These are phyloP conservation scores for Arthrobotrys megalospora DNA, from an alignment of 2,329 filamentous ascomycete species.

Conservation along the genomic window DNA sequence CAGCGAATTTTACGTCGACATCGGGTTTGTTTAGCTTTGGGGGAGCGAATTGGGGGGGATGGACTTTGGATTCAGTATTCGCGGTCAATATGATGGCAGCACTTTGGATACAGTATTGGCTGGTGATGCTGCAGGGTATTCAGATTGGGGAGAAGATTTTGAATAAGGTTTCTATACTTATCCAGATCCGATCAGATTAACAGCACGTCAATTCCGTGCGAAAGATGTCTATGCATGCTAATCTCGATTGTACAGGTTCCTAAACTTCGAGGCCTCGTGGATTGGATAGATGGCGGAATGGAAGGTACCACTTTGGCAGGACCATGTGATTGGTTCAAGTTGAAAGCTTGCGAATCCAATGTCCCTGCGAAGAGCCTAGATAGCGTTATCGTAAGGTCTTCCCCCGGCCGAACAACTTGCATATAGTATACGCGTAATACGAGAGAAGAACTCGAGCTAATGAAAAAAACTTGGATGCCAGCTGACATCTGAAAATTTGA, in stretches of 20 bases:
- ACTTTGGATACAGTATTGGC: slow-evolving; percentile 21
- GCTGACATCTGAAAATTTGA: not conserved
- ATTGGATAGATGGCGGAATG: not conserved
- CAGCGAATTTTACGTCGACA: not conserved
- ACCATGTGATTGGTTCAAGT: slow-evolving; percentile 12
- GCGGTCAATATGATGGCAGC: not conserved
- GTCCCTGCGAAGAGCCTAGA: not conserved
- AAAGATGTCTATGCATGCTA: not conserved
- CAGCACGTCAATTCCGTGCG: not conserved
- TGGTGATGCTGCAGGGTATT: not conserved
- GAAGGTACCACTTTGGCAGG: not conserved
- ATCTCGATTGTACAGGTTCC: not conserved
- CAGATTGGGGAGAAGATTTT: not conserved
- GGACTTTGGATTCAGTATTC: slow-evolving; percentile 16
- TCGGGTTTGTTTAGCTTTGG: not conserved
- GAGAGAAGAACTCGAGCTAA: not conserved
- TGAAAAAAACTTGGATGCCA: not conserved
- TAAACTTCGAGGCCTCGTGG: not conserved
- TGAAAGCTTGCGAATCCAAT: slow-evolving; percentile 6
- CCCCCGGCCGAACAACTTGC: not conserved
- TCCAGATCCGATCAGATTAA: not conserved
- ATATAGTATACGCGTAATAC: not conserved
- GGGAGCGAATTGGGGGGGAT: not conserved
- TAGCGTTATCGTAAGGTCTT: not conserved
- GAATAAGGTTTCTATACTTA: not conserved